Evolutionary conservation across 202 grass and related monocot genomes (phyloP), one percentile per base, ranked within the genome.

Genomic region (Saccharum hybrid): DNA sequence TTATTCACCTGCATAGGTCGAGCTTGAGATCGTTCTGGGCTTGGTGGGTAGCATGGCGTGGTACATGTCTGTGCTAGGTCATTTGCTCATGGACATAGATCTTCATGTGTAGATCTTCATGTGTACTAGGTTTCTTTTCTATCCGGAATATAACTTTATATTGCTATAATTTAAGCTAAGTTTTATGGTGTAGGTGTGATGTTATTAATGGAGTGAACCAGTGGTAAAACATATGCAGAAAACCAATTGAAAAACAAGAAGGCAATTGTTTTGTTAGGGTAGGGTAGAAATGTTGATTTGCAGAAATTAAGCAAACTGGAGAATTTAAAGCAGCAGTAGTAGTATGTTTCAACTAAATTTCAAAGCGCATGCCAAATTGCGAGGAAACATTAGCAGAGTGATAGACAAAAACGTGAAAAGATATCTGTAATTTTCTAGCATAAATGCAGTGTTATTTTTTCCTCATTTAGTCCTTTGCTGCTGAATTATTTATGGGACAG

Each of bases 381-480:
- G 56, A 5, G 19, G 59, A 51, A 34, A 57, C 19, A 8, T 82
- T 60, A 67, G 46, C 38, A 13, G 14, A 66, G 66, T 33, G 72
- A 66, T 81, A 81, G 38, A 15, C 71, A 37, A 45, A 26, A 81
- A 72, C 14, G 42, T 37, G 46, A 30, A n/a, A 3, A 71, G 7
- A 51, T 49, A 31, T 86, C 28, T 82, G 37, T 51, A 59, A 18
- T 74, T 77, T 75, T 36, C 19, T 14, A 13, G 28, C 8, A 26
- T 26, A 26, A 1, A 26, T 38, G 2, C 13, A 37, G 7, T 26
- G 39, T 16, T 18, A 41, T 67, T 52, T 82, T 82, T 89, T 78
- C 83, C 45, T 61, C 21, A 10, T 31, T 34, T 89, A 78, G 73
- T 82, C 78, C 16, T 63, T 56, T 34, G 2, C 14, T 83, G 41